Percentiles rank a stretch among this genome's conserved stretches.
Conservation (phyloP, 2,329 filamentous ascomycete genomes). For the Penicillium sp. region DNA sequence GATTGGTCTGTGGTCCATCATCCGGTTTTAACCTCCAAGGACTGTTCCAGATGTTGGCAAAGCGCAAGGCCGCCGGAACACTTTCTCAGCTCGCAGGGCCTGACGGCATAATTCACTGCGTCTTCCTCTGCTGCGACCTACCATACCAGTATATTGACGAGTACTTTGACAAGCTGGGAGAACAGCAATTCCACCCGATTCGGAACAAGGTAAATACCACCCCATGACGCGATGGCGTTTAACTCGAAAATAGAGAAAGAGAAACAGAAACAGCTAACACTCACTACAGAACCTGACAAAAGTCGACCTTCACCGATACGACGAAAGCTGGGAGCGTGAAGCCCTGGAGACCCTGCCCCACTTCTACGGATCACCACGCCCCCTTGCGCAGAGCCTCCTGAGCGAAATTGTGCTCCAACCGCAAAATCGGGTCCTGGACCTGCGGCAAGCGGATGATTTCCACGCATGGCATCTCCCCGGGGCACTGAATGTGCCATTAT, state of each 20-base stretch:
- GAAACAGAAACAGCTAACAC: background rate
- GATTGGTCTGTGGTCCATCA: conserved; percentile 58
- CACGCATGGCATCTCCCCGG: conserved; percentile 43
- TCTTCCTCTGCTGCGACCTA: conserved; percentile 61
- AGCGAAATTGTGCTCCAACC: conserved; percentile 26
- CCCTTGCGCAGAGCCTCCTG: conserved; percentile 21
- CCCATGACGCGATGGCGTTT: background rate
- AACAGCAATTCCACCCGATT: conserved; percentile 50
- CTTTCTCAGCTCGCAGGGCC: conserved; percentile 45
- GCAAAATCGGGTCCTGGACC: conserved; percentile 43
- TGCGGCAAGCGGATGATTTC: conserved; percentile 46
- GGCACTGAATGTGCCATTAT: conserved; percentile 47
- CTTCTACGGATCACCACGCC: conserved; percentile 33
- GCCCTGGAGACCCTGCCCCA: conserved; percentile 40
- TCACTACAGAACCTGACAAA: conserved; percentile 43
- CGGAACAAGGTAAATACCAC: conserved; percentile 41
- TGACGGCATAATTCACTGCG: conserved; percentile 50
- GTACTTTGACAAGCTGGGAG: conserved; percentile 56
- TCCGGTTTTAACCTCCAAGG: conserved; percentile 58
- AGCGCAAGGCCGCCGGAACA: conserved; percentile 46
- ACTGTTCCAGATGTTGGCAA: conserved; percentile 50
- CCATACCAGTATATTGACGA: conserved; percentile 61
- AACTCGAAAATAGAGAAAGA: background rate
- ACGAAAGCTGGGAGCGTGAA: conserved; percentile 53
- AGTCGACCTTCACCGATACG: conserved; percentile 54